Evolutionary conservation across 768 basidiomycete genomes (phyloP).

Genomic region (Tubosaeta sp.): DNA sequence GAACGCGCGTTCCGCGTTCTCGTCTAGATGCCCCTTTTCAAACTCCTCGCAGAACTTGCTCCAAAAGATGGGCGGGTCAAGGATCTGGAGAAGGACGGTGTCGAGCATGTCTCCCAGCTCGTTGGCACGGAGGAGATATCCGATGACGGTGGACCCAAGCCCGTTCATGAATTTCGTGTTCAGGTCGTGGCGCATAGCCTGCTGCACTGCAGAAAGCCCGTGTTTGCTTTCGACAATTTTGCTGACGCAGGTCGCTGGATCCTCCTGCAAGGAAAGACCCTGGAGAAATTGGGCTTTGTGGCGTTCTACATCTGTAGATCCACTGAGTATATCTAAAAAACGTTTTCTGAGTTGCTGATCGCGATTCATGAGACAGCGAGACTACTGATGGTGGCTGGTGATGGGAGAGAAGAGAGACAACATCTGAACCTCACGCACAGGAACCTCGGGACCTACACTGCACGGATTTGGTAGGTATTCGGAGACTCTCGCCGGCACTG

Average conservation of each 20-base stretch:
- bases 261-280: conserved; percentile 38
- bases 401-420: neutral
- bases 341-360: conserved; percentile 29
- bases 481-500: too few species aligned
- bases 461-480: neutral
- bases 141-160: conserved; percentile 32
- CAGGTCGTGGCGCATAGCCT: conserved; percentile 39
- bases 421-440: neutral
- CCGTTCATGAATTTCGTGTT: conserved; percentile 41
- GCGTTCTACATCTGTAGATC: conserved; percentile 23
- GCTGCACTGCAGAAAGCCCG: conserved; percentile 39
- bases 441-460: too few species aligned
- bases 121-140: conserved; percentile 38
- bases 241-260: conserved; percentile 35
- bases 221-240: conserved; percentile 32
- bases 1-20: conserved; percentile 36
- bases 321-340: conserved; percentile 32
- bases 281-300: conserved; percentile 40
- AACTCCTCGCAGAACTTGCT: conserved; percentile 34
- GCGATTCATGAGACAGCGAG: conserved; percentile 18
- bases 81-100: conserved; percentile 36
- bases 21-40: conserved; percentile 28
- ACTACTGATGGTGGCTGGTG: neutral
- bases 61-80: conserved; percentile 54
- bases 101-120: conserved; percentile 36